Base-by-base conservation (phyloP, 345 rosid genomes). In the Syzygium aqueum region DNA sequence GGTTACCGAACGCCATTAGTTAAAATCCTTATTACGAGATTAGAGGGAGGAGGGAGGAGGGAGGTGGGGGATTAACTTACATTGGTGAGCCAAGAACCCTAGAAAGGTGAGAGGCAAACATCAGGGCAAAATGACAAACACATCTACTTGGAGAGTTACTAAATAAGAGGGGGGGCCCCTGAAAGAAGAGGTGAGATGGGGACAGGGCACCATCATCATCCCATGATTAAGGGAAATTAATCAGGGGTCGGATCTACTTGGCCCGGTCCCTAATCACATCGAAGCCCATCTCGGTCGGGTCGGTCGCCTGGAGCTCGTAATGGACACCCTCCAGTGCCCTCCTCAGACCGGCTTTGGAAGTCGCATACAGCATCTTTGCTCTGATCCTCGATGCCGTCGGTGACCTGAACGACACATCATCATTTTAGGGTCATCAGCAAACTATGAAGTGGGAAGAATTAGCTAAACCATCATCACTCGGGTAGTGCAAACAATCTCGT, bases 281-380 rank as follows among this genome's bases (percentile, higher is more conserved):
- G 82, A 97, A 93, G 15, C 97, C 99, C 99, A 97, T 97, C 94
- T 96, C 99, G 2, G 98, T 91, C 11, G 97, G 95, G 89, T 97
- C 99, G 10, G 99, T 97, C 53, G 99, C 99, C 89, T 97, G 99
- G 40, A 97, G 92, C 88, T 97, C 98, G 89, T 97, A 97, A 88
- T 94, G 96, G 89, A 97, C 92, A 16, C 99, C 99, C 43, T 97
- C 99, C 23, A 97, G 91, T 52, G 93, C 98, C 89, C 98, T 94
- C 89, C 98, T 94, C 86, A 97, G 87, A 33, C 97, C 99, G 85
- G 85, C 95, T 67, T 97, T 97, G 2, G 99, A 97, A 77, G 99
- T 97, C 50, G 98, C 99, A 28, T 97, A 97, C 65, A 97, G 67
- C 46, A 97, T 96, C 87, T 97, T 97, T 11, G 96, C 98, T 88